Evolutionary conservation across 1,284 basidiomycete species (phyloP).

Genomic region (Agaricales sp.): DNA sequence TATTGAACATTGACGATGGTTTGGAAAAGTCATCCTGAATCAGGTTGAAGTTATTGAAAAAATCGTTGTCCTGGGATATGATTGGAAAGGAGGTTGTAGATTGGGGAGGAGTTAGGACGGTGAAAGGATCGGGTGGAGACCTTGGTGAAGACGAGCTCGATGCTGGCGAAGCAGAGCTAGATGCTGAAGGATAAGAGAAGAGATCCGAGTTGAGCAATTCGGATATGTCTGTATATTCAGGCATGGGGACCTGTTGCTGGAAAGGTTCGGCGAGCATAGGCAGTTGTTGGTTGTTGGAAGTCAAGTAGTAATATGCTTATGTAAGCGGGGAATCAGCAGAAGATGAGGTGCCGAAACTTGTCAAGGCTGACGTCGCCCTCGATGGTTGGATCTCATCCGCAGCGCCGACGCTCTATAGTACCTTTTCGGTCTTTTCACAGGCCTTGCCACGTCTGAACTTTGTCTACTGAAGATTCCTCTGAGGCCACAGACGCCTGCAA

Average conservation of each 20-base stretch:
- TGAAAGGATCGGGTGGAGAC: neutral
- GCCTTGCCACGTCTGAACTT: too few relatives aligned
- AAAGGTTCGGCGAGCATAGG: neutral
- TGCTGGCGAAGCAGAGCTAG: neutral
- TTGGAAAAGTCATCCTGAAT: neutral
- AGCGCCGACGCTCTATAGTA: too few relatives aligned
- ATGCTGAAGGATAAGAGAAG: neutral
- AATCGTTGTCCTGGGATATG: neutral
- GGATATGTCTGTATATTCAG: neutral
- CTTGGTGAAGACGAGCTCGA: neutral
- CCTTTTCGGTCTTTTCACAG: too few relatives aligned
- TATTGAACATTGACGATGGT: neutral
- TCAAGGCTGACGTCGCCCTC: too few relatives aligned
- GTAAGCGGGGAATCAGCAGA: neutral
- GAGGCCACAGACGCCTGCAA: too few relatives aligned
- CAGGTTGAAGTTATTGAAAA: neutral
- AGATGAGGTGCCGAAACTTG: too few relatives aligned
- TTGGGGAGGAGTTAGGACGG: neutral
- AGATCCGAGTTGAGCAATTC: neutral
- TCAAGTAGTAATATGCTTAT: neutral
- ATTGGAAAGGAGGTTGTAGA: neutral
- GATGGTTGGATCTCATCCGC: too few relatives aligned
- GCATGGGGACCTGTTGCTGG: neutral
- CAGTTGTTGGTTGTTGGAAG: neutral
- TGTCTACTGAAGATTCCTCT: too few relatives aligned